Evolutionary conservation across 75 land plant genomes (phyloP).

Genomic region (Selaginella tamariscina): DNA sequence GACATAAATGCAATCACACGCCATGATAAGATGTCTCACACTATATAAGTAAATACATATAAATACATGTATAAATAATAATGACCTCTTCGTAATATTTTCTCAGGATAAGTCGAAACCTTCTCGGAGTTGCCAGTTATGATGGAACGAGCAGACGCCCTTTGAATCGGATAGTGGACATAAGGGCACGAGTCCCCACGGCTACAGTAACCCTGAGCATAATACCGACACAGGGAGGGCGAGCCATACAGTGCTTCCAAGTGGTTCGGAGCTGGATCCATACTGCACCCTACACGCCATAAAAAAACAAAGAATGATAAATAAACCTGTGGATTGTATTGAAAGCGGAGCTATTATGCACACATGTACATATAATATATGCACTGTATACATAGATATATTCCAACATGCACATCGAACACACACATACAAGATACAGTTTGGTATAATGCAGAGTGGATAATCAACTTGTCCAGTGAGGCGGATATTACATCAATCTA

Average conservation of each 20-base stretch:
- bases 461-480: no score
- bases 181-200: constrained; percentile 26
- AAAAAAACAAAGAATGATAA: not conserved
- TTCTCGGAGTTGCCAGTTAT: not conserved
- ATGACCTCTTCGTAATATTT: not conserved
- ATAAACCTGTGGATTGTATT: not conserved
- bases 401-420: no score
- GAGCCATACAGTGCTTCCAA: no score
- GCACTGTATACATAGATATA: no score
- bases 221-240: constrained; percentile 23
- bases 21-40: not conserved
- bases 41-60: not conserved
- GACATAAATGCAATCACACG: not conserved
- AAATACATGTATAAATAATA: not conserved
- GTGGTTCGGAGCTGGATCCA: no score
- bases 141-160: not conserved
- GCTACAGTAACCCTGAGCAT: constrained; percentile 31
- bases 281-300: not conserved
- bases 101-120: not conserved
- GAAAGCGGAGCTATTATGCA: no score
- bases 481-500: no score
- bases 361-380: no score
- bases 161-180: not conserved
- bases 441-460: no score
- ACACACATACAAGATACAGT: no score